phyloP scores from a whole-genome alignment of 768 basidiomycete species.

The Mycena pura region DNA sequence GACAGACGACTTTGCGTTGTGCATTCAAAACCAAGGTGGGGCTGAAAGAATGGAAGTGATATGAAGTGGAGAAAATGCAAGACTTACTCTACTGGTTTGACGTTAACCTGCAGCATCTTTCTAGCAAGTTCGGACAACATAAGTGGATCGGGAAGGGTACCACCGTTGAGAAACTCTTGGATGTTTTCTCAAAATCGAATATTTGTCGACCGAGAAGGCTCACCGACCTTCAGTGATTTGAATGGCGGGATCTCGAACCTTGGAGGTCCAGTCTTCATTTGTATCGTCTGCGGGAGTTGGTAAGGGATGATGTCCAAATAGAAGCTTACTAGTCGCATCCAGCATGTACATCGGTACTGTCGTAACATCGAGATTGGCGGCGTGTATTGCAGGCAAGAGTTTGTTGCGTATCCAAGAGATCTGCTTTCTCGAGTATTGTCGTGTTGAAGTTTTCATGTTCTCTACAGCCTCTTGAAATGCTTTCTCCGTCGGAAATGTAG shows the following conservation, averaged over 20 bases:
- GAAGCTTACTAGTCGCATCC: conserved; percentile 67
- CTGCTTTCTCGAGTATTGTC: conserved; percentile 92
- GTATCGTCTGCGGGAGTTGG: conserved; percentile 46
- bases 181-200: not conserved
- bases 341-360: conserved; percentile 56
- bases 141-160: conserved; percentile 61
- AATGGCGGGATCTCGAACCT: conserved; percentile 60
- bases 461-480: conserved; percentile 66
- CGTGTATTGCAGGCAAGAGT: conserved; percentile 72
- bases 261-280: conserved; percentile 62
- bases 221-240: conserved; percentile 55
- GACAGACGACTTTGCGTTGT: conserved; percentile 64
- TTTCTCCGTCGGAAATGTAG: conserved; percentile 44
- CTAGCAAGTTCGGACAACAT: conserved; percentile 61
- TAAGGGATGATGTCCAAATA: not conserved
- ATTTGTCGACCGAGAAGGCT: not conserved
- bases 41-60: conserved; percentile 42
- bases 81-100: conserved; percentile 55
- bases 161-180: conserved; percentile 62
- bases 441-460: conserved; percentile 84
- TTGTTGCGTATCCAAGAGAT: conserved; percentile 93
- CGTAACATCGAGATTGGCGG: conserved; percentile 48
- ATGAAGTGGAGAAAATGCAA: conserved; percentile 7
- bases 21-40: conserved; percentile 62
- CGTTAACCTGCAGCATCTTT: conserved; percentile 54